Conservation (phyloP, 2,329 filamentous ascomycete species). For the Xylariomycetidae sp. region DNA sequence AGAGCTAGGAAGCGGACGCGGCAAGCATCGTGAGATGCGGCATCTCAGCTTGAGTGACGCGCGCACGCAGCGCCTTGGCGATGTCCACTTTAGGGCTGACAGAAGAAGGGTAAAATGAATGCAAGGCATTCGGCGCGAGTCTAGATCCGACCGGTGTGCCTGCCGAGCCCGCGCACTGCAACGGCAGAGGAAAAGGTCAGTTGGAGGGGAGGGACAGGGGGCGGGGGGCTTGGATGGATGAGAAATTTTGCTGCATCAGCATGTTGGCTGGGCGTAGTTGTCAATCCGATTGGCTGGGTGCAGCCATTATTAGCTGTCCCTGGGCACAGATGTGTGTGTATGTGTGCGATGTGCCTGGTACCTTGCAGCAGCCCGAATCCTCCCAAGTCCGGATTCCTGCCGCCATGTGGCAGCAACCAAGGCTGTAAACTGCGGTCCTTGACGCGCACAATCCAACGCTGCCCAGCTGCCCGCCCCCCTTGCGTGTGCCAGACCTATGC, state of each 20-base stretch:
- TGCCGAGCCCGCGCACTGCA: neutral
- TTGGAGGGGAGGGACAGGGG: neutral
- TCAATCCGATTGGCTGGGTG: slow-evolving; percentile 1
- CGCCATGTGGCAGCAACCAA: neutral
- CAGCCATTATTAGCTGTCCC: neutral
- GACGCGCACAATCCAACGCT: too few relatives aligned
- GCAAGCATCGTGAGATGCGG: neutral
- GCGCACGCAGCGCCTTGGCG: too few relatives aligned
- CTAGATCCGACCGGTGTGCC: neutral
- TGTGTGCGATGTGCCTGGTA: neutral
- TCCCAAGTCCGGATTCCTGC: neutral
- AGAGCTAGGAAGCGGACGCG: neutral
- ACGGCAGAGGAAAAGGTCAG: neutral
- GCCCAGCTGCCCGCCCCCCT: too few relatives aligned
- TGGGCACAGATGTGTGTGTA: too few relatives aligned
- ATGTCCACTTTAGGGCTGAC: slow-evolving; percentile 1
- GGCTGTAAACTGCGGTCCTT: too few relatives aligned
- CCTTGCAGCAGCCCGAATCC: neutral
- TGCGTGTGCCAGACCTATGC: too few relatives aligned
- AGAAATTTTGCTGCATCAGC: neutral
- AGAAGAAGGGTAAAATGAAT: neutral
- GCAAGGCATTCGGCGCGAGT: neutral
- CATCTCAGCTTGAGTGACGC: too few relatives aligned
- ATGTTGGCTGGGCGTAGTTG: neutral
- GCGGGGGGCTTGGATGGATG: neutral